Conservation (phyloP, 768 basidiomycete species). For the Infundibulicybe gibba region DNA sequence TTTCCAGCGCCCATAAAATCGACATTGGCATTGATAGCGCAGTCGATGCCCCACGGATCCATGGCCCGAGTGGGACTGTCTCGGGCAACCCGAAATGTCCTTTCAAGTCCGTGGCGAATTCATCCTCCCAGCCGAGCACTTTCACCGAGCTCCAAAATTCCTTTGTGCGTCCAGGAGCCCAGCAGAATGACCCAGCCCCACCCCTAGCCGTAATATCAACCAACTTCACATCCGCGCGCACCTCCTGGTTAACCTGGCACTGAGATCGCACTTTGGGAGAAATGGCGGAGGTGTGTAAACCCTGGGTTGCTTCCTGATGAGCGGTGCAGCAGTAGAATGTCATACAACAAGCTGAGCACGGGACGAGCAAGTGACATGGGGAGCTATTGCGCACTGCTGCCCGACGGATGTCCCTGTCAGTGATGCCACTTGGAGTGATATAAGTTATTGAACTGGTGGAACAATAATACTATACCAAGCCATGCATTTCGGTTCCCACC, state of each 20-base stretch:
- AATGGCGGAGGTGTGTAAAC: slow-evolving; percentile 12
- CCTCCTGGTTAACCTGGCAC: slow-evolving; percentile 20
- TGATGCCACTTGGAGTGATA: slow-evolving; percentile 13
- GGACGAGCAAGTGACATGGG: slow-evolving; percentile 5
- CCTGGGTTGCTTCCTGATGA: slow-evolving; percentile 16
- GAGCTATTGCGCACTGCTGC: slow-evolving; percentile 6
- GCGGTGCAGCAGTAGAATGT: slow-evolving; percentile 20
- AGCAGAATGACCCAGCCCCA: slow-evolving; percentile 14
- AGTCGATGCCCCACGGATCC: slow-evolving; percentile 21
- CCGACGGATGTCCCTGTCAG: slow-evolving; percentile 19
- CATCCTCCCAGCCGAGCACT: slow-evolving; percentile 19
- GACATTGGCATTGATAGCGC: slow-evolving; percentile 27
- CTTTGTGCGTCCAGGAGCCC: slow-evolving; percentile 26
- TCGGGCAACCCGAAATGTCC: not conserved
- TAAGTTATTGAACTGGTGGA: not conserved
- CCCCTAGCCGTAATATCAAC: slow-evolving; percentile 1
- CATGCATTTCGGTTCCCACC: slow-evolving; percentile 19
- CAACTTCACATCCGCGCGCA: slow-evolving; percentile 13
- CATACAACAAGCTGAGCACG: slow-evolving; percentile 19
- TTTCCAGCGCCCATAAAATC: slow-evolving; percentile 26
- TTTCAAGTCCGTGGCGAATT: slow-evolving; percentile 16
- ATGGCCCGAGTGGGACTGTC: slow-evolving; percentile 5
- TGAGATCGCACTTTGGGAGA: slow-evolving; percentile 16
- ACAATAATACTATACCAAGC: slow-evolving; percentile 11
- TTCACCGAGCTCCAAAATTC: slow-evolving; percentile 19